Evolutionary conservation across 2,329 filamentous ascomycete genomes (phyloP), one percentile per base, ranked within the genome.

Genomic region (Pezicula neosporulosa): DNA sequence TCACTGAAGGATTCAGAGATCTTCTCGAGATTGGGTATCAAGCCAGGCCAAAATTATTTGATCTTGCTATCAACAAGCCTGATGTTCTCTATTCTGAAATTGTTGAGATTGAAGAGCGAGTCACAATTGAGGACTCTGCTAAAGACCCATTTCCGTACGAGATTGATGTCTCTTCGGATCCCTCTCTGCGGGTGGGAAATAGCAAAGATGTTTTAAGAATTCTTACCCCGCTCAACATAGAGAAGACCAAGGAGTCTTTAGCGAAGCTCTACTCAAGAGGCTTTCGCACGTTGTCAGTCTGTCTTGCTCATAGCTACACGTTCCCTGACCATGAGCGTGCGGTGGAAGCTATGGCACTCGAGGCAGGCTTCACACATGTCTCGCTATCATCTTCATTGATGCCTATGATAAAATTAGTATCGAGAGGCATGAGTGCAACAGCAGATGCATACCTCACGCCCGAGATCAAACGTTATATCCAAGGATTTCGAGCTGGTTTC

Each of bases 1-100:
- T 87, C 2, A 89, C 84, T 0, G 85, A 83, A 57, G 85, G 85
- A 0, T 89, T 89, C 69, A 83, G 81, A 57, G 85, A 90, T 61
- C 84, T 85, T 55, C 72, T 88, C 15, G 74, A 80, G 47, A 89
- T 90, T 64, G 86, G 86, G 3, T 87, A 89, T 60, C 86, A 89
- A 66, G 81, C 81, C 4, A 76, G 86, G 18, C 86, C 86, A 5
- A 81, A 85, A 55, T 83, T 90, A 48, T 90, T 90, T 56, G 85
- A 87, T 59, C 71, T 90, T 10, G 81, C 80, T 21, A 86, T 90
- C 48, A 72, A 75, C 50, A 85, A 86, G 58, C 81, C 85, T 1
- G 80, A 86, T 49, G 80, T 84, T 9, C 72, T 90, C 1, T 88
- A 89, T 64, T 78, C 83, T 54, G 77, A 72, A 37, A 86, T 89